Conservation (phyloP, 2,329 filamentous ascomycete species). For the Aspergillus neoniger region DNA sequence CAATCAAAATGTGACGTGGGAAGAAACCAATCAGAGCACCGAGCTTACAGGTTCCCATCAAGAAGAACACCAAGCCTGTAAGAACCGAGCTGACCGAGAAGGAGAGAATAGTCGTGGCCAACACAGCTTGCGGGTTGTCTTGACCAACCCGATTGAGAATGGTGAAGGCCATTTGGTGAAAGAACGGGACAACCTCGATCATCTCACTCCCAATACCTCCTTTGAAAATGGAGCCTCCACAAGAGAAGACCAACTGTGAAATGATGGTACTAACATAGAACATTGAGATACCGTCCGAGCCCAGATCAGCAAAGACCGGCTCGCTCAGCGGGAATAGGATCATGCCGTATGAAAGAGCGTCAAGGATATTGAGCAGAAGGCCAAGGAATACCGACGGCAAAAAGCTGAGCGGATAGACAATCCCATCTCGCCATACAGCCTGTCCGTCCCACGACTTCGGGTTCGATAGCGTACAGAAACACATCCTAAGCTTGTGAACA, state of each 20-base stretch:
- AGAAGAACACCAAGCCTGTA: conserved; percentile 87
- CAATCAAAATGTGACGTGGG: conserved; percentile 91
- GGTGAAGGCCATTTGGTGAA: conserved; percentile 94
- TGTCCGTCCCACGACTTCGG: conserved; percentile 73
- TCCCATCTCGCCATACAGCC: conserved; percentile 62
- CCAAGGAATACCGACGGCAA: conserved; percentile 87
- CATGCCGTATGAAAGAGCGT: conserved; percentile 95
- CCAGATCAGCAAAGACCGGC: conserved; percentile 79
- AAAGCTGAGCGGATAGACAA: conserved; percentile 69
- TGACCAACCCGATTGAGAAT: conserved; percentile 78
- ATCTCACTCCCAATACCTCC: conserved; percentile 94
- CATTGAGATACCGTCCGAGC: conserved; percentile 93
- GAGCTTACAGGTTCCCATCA: conserved; percentile 82
- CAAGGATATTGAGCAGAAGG: conserved; percentile 85
- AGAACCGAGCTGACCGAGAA: conserved; percentile 89
- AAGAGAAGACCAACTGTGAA: conserved; percentile 85
- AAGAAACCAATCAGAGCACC: conserved; percentile 97
- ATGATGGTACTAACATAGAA: conserved; percentile 98
- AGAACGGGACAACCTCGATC: conserved; percentile 98
- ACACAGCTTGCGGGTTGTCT: conserved; percentile 78
- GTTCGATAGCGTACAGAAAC: conserved; percentile 48
- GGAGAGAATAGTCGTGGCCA: conserved; percentile 90
- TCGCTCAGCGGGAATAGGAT: conserved; percentile 91
- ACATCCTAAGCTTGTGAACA: conserved; percentile 23
- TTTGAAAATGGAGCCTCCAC: conserved; percentile 80